Conservation (phyloP, 768 basidiomycete genomes). For the Hypholoma fasciculare region DNA sequence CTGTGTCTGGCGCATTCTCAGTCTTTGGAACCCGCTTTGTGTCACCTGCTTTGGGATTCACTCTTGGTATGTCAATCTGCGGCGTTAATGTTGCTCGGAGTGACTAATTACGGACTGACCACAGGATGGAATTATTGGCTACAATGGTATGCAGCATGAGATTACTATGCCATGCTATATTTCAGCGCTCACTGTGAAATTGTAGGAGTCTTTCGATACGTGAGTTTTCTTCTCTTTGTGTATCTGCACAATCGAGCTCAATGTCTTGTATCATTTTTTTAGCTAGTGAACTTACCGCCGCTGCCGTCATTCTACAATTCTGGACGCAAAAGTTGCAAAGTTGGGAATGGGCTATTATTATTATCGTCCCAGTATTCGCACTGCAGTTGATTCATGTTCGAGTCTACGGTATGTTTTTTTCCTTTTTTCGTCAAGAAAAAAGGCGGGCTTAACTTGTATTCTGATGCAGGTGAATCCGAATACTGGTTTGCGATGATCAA, state of each 20-base stretch:
- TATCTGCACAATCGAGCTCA: background rate
- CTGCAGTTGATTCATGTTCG: constrained; percentile 58
- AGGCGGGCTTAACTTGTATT: background rate
- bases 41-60: constrained; percentile 60
- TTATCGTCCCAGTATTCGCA: constrained; percentile 52
- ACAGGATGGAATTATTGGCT: constrained; percentile 60
- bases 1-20: constrained; percentile 62
- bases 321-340: constrained; percentile 48
- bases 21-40: constrained; percentile 59
- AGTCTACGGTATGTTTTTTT: constrained; percentile 44
- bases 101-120: background rate
- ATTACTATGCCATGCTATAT: background rate
- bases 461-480: constrained; percentile 52
- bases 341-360: constrained; percentile 58
- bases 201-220: constrained; percentile 14
- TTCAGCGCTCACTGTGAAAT: background rate
- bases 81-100: background rate
- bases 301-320: constrained; percentile 52
- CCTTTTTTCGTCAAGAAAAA: background rate
- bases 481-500: constrained; percentile 69
- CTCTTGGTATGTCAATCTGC: constrained; percentile 38
- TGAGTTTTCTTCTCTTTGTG: background rate
- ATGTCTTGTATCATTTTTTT: background rate
- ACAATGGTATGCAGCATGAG: constrained; percentile 35
- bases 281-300: constrained; percentile 62